A percentile compares a stretch with the other conserved stretches of the same genome.
These are phyloP conservation scores for Margaritispora aquatica DNA, from an alignment of 495 filamentous ascomycete species.

Conservation along the genomic window DNA sequence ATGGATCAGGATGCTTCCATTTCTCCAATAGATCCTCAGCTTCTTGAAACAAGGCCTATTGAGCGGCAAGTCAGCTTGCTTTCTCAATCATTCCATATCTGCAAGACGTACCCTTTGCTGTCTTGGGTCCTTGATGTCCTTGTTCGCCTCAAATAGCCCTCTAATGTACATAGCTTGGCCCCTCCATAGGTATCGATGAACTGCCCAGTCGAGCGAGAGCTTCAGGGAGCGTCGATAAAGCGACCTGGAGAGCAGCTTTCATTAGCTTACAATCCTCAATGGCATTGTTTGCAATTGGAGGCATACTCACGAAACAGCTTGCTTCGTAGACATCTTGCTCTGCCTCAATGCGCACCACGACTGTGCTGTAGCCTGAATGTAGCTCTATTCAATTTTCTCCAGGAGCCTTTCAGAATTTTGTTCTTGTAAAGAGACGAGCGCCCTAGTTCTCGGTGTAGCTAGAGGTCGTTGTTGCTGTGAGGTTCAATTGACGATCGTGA, in stretches of 20 bases:
- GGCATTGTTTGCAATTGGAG: not conserved
- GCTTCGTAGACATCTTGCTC: slow-evolving; percentile 22
- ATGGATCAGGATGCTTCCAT: slow-evolving; percentile 98
- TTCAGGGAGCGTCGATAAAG: slow-evolving; percentile 92
- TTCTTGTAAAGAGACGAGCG: not conserved
- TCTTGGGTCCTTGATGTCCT: slow-evolving; percentile 74
- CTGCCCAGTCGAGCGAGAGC: slow-evolving; percentile 88
- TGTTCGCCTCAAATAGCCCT: slow-evolving; percentile 92
- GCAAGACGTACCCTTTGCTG: slow-evolving; percentile 66
- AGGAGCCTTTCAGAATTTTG: not conserved
- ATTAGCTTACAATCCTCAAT: not conserved
- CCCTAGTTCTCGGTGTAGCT: not conserved
- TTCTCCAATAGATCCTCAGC: slow-evolving; percentile 81
- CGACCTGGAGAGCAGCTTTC: slow-evolving; percentile 47
- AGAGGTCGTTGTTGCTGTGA: not conserved
- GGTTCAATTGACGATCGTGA: slow-evolving; percentile 1
- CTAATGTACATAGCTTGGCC: slow-evolving; percentile 94
- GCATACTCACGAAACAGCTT: slow-evolving; percentile 17
- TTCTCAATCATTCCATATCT: not conserved
- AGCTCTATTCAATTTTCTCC: not conserved
- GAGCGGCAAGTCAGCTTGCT: not conserved
- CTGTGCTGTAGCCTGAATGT: not conserved
- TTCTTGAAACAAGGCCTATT: slow-evolving; percentile 71
- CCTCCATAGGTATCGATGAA: slow-evolving; percentile 86
- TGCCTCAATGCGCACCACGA: not conserved